These are phyloP conservation scores for Metarhizium guizhouense DNA, from an alignment of 2,329 filamentous ascomycete genomes.

Conservation along the genomic window DNA sequence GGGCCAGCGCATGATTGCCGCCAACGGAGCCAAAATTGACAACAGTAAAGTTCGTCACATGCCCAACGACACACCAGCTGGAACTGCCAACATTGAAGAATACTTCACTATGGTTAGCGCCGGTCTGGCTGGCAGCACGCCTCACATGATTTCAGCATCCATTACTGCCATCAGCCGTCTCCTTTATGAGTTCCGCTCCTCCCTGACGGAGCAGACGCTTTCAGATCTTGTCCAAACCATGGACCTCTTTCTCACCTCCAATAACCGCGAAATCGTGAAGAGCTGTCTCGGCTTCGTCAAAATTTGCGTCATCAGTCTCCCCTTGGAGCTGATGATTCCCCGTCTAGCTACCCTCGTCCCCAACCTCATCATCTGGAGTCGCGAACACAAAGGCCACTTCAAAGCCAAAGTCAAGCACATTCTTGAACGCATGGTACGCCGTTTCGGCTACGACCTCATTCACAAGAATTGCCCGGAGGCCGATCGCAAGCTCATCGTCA, in stretches of 20 bases:
- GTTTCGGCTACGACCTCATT: conserved; percentile 76
- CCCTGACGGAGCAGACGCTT: conserved; percentile 60
- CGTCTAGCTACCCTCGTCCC: conserved; percentile 71
- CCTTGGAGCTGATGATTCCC: conserved; percentile 68
- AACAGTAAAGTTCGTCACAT: conserved; percentile 84
- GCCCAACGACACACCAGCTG: conserved; percentile 68
- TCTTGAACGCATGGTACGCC: conserved; percentile 83
- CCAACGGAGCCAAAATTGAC: conserved; percentile 64
- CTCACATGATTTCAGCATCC: conserved; percentile 96
- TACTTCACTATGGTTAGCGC: conserved; percentile 98
- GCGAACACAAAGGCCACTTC: conserved; percentile 97
- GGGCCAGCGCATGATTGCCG: conserved; percentile 65
- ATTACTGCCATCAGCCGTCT: conserved; percentile 92
- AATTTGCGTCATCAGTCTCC: conserved; percentile 81
- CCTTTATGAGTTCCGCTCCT: conserved; percentile 77
- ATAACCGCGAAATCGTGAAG: conserved; percentile 93
- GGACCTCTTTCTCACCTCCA: conserved; percentile 90
- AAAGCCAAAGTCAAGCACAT: conserved; percentile 98
- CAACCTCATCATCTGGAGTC: conserved; percentile 90
- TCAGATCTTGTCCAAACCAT: conserved; percentile 86
- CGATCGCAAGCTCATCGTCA: conserved; percentile 82
- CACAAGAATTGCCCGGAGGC: conserved; percentile 75
- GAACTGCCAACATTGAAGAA: conserved; percentile 78
- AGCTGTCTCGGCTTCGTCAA: conserved; percentile 95
- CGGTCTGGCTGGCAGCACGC: conserved; percentile 82